Percentiles rank a stretch among this genome's conserved stretches.
phyloP scores from a whole-genome alignment of 306 rosid species.

The Vigna angularis region DNA sequence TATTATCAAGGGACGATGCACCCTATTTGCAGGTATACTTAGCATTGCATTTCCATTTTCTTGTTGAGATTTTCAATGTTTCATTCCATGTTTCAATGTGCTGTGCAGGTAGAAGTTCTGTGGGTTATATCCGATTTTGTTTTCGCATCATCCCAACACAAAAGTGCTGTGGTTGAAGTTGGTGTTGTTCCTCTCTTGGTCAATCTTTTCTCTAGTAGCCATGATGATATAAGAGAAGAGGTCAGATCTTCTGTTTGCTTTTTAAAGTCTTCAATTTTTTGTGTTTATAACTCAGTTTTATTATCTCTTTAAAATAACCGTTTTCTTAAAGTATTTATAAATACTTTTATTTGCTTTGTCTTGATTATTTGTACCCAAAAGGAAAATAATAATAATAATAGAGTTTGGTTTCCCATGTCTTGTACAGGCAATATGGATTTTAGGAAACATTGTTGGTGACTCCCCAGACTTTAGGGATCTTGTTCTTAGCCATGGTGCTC shows the following conservation, averaged over 20 bases:
- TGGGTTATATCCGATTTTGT: constrained; percentile 71
- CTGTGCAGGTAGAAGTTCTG: constrained; percentile 73
- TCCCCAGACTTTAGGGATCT: constrained; percentile 63
- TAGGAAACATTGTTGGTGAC: constrained; percentile 62
- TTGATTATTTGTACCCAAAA: too few relatives aligned
- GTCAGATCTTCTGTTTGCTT: constrained; percentile 41
- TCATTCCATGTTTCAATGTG: background rate
- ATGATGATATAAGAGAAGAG: constrained; percentile 73
- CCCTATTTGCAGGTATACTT: constrained; percentile 58
- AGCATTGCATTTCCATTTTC: too few relatives aligned
- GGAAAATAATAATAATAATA: too few relatives aligned
- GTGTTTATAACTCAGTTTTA: too few relatives aligned
- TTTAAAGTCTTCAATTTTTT: too few relatives aligned
- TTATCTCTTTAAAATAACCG: too few relatives aligned
- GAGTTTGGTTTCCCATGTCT: background rate
- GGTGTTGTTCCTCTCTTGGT: constrained; percentile 75
- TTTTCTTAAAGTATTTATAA: too few relatives aligned
- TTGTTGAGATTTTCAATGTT: background rate
- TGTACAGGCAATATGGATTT: background rate
- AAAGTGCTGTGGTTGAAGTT: constrained; percentile 63
- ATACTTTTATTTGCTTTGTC: too few relatives aligned
- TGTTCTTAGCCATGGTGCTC: constrained; percentile 63
- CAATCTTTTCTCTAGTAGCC: constrained; percentile 62
- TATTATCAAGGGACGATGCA: constrained; percentile 57
- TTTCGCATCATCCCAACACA: constrained; percentile 67